Percentiles rank a stretch among this genome's conserved stretches.
phyloP scores from a whole-genome alignment of 495 filamentous ascomycete genomes.

The Tuber umbilicatum region DNA sequence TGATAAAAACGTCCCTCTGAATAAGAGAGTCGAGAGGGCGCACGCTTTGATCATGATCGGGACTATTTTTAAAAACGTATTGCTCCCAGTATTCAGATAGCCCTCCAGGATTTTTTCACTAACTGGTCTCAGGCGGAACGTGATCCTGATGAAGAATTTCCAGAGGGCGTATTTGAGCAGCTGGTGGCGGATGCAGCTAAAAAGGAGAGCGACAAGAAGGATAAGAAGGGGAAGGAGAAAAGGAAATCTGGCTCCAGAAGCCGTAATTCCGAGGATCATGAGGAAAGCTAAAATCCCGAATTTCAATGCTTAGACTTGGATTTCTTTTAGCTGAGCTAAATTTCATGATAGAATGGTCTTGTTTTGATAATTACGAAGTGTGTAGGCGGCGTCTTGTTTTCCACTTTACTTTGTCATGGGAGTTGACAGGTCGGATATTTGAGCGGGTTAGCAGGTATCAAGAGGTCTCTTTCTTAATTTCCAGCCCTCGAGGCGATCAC shows the following conservation, averaged over 20 bases:
- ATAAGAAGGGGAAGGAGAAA: constrained; percentile 63
- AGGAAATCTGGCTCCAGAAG: constrained; percentile 44
- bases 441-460: background rate
- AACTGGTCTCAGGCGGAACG: constrained; percentile 63
- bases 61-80: constrained; percentile 79
- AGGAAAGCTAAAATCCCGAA: background rate
- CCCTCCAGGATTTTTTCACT: constrained; percentile 9
- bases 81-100: constrained; percentile 32
- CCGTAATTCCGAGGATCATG: background rate
- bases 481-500: background rate
- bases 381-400: constrained; percentile 1
- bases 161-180: constrained; percentile 98
- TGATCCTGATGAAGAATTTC: constrained; percentile 92
- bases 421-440: background rate
- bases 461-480: background rate
- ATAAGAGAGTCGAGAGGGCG: constrained; percentile 84
- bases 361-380: background rate
- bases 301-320: background rate
- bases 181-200: constrained; percentile 92
- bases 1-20: constrained; percentile 74
- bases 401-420: background rate
- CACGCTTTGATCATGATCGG: constrained; percentile 81
- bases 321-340: background rate
- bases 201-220: constrained; percentile 76
- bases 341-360: constrained; percentile 3